Evolutionary conservation across 2,329 filamentous ascomycete species (phyloP).

Genomic region (Coniochaeta hoffmannii): DNA sequence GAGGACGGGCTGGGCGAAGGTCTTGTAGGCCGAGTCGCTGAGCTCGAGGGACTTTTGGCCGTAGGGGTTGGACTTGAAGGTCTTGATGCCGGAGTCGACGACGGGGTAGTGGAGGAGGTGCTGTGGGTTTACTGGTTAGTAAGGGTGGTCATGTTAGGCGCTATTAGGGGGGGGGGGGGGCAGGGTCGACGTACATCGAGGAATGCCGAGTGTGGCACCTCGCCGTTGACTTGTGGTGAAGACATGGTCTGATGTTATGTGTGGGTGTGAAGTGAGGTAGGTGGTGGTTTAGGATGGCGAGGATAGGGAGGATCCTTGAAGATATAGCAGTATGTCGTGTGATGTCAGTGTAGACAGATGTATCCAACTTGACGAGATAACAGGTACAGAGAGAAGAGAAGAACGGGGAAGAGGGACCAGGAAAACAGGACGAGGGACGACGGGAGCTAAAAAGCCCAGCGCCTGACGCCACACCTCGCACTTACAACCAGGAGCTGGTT

Average conservation of each 20-base stretch:
- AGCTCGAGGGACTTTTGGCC: conserved; percentile 77
- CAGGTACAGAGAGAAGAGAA: neutral
- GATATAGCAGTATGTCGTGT: neutral
- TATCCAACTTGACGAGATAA: neutral
- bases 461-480: conserved; percentile 1
- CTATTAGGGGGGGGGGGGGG: neutral
- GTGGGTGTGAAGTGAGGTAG: conserved; percentile 7
- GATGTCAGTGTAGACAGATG: neutral
- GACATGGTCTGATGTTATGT: conserved; percentile 19
- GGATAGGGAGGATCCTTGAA: neutral
- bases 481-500: neutral
- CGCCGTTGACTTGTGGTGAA: conserved; percentile 41
- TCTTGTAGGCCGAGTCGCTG: conserved; percentile 66
- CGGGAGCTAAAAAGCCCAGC: neutral
- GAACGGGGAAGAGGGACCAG: neutral
- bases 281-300: neutral
- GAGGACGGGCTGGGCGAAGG: conserved; percentile 68
- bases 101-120: conserved; percentile 81
- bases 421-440: neutral
- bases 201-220: conserved; percentile 41
- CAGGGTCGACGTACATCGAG: conserved; percentile 32
- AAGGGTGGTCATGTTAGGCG: neutral
- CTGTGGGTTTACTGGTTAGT: conserved; percentile 35
- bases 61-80: conserved; percentile 74
- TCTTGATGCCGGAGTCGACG: conserved; percentile 68